These are phyloP conservation scores for Cymbidium sinense DNA, from an alignment of 106 monocot genomes.

Conservation along the genomic window DNA sequence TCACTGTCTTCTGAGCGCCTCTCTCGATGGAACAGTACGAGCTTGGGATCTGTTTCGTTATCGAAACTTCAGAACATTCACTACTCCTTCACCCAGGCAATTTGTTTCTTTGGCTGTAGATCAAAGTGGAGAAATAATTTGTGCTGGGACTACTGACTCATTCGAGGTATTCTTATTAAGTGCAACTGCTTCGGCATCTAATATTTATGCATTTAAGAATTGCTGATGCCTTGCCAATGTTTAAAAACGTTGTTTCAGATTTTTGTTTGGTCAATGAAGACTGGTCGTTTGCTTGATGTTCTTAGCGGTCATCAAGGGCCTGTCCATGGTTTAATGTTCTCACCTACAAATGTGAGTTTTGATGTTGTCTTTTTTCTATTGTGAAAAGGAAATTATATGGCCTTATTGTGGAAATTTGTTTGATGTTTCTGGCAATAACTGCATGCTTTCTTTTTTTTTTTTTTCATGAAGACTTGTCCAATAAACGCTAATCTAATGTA, in stretches of 20 bases:
- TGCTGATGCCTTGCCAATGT: neutral
- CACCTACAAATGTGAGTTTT: constrained; percentile 80
- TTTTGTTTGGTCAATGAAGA: constrained; percentile 99
- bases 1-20: constrained; percentile 89
- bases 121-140: constrained; percentile 92
- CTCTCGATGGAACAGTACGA: constrained; percentile 93
- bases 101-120: constrained; percentile 92
- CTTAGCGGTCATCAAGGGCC: constrained; percentile 94
- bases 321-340: constrained; percentile 96
- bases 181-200: neutral
- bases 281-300: constrained; percentile 82
- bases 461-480: neutral
- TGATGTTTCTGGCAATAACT: neutral
- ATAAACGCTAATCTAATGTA: neutral
- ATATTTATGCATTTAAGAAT: neutral
- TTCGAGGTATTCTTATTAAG: constrained; percentile 67
- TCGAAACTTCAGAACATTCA: constrained; percentile 91
- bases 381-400: neutral
- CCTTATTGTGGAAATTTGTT: neutral
- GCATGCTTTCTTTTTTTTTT: neutral
- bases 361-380: neutral
- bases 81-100: constrained; percentile 85
- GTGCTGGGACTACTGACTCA: constrained; percentile 96
- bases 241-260: constrained; percentile 41
- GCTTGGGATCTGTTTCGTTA: constrained; percentile 98